These are phyloP conservation scores for Bruguiera gymnorhiza DNA, from an alignment of 345 rosid genomes.

Conservation along the genomic window DNA sequence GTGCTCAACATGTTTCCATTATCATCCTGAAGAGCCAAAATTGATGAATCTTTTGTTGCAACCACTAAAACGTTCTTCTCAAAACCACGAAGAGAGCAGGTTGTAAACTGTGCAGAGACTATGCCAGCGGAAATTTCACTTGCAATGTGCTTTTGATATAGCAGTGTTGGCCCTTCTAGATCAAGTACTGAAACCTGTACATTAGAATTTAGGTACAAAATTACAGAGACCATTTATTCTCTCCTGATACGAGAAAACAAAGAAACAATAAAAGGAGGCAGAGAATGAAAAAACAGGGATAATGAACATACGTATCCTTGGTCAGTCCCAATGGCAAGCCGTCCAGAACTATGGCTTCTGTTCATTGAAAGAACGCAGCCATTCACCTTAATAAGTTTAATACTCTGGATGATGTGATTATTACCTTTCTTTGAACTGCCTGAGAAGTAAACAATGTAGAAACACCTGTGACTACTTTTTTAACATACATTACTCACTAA, in stretches of 20 bases:
- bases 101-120: slow-evolving; percentile 60
- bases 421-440: slow-evolving; percentile 70
- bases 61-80: slow-evolving; percentile 74
- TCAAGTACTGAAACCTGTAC: slow-evolving; percentile 71
- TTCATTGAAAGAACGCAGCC: slow-evolving; percentile 62
- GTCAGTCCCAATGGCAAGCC: slow-evolving; percentile 75
- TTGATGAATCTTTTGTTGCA: slow-evolving; percentile 80
- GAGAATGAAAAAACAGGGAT: not conserved
- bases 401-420: slow-evolving; percentile 53
- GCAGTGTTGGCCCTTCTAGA: slow-evolving; percentile 44
- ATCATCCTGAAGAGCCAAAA: slow-evolving; percentile 65
- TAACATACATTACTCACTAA: not conserved
- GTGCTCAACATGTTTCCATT: slow-evolving; percentile 63
- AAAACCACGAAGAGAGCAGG: slow-evolving; percentile 64
- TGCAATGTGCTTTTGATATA: slow-evolving; percentile 57
- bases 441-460: slow-evolving; percentile 20
- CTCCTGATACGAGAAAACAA: not conserved
- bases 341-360: slow-evolving; percentile 45
- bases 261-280: not conserved
- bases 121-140: slow-evolving; percentile 66
- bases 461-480: not conserved
- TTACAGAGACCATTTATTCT: not conserved
- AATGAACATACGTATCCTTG: slow-evolving; percentile 73
- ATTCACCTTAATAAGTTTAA: slow-evolving; percentile 61
- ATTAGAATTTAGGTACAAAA: not conserved